Evolutionary conservation across 495 filamentous ascomycete species (phyloP), one percentile per base, ranked within the genome.

Genomic region (Annulohypoxylon bovei): DNA sequence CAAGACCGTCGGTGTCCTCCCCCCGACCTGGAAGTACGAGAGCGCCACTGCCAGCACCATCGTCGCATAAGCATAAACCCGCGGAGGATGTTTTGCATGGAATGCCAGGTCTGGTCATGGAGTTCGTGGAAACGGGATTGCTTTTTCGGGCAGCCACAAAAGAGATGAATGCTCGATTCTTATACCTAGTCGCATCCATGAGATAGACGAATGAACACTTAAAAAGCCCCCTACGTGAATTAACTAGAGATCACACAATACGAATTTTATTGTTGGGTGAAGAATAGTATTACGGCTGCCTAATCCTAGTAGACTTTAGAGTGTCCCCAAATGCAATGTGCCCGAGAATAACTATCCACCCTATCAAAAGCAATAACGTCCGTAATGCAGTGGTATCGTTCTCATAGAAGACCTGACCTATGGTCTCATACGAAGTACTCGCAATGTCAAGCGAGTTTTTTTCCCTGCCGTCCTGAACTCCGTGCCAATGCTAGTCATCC

Each of bases 11-110:
- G 94, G 94, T 88, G 95, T 93, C 79, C 90, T 99, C 59, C 94
- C 96, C 74, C 96, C 95, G 66, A 97, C 93, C 83, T 99, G 95
- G 95, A 93, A 92, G 84, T 99, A 98, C 86, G 92, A 93, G 89
- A 88, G 84, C 67, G 84, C 87, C 75, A 88, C 86, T 65, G 87
- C 87, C 78, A 85, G 82, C 82, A 88, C 87, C 77, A 81, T 88
- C 72, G 87, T 92, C 77, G 83, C 89, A 79, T 92, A 90, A 82
- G 74, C 62, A 70, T 63, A 32, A 62, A 42, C 61, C 65, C 33
- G 57, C 27, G 52, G 50, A 72, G 57, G 52, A 57, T 67, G 68
- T 55, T 72, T 70, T 69, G 65, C 63, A 67, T 66, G 69, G 52
- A 65, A 71, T 56, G 56, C 58, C 60, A 63, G 65, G 70, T 72